phyloP scores from a whole-genome alignment of 257 asterid species.

The Solanum neorickii region DNA sequence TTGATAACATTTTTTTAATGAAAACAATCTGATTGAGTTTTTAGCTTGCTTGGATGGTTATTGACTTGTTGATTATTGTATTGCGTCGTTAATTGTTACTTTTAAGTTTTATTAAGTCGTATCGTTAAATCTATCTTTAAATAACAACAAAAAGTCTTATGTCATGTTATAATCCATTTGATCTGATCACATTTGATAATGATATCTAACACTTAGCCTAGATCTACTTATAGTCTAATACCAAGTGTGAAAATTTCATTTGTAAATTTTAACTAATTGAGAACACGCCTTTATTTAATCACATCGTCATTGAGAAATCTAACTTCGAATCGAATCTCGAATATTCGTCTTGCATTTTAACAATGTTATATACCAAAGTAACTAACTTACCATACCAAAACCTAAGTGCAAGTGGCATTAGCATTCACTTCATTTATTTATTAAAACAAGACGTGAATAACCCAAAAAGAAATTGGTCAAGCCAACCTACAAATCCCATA shows the following conservation, averaged over 20 bases:
- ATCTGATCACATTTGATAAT: background rate
- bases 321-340: background rate
- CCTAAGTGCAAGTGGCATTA: background rate
- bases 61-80: background rate
- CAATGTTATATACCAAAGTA: background rate
- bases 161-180: background rate
- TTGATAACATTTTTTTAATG: background rate
- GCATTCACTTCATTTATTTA: background rate
- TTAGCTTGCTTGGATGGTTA: background rate
- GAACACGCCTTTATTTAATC: background rate
- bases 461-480: background rate
- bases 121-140: background rate
- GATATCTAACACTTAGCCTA: background rate
- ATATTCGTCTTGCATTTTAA: background rate
- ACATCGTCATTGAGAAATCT: background rate
- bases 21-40: background rate
- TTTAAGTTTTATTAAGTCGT: background rate
- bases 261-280: background rate
- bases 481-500: background rate
- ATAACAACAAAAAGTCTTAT: too few relatives aligned
- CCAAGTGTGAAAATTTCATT: background rate
- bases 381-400: background rate
- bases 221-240: too few relatives aligned
- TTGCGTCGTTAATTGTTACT: background rate
- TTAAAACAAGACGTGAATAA: background rate